Conservation (phyloP, 2,329 filamentous ascomycete species). For the Trichoderma cornu-damae region DNA sequence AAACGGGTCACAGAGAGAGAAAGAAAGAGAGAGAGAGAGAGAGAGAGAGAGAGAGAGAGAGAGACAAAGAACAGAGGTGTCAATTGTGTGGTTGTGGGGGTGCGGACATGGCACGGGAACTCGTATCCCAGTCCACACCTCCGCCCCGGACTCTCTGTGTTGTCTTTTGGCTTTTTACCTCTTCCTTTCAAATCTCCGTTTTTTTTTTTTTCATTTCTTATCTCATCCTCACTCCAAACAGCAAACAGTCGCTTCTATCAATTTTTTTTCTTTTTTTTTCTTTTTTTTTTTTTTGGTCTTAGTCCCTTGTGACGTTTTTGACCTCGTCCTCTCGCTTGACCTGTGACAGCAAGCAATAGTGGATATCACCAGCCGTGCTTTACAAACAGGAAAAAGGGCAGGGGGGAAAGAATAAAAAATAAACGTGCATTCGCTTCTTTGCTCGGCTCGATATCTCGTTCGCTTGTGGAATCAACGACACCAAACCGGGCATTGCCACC, state of each 20-base stretch:
- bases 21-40: background rate
- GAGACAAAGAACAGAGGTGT: background rate
- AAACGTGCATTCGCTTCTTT: slow-evolving; percentile 3
- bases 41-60: background rate
- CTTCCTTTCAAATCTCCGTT: background rate
- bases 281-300: background rate
- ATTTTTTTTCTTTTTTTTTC: background rate
- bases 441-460: slow-evolving; percentile 1
- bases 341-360: background rate
- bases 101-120: no score
- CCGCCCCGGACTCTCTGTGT: background rate
- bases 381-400: no score
- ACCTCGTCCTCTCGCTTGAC: slow-evolving; percentile 9
- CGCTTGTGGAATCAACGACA: slow-evolving; percentile 2
- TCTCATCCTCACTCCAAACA: background rate
- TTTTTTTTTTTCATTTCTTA: background rate
- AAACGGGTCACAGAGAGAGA: background rate
- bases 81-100: background rate
- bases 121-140: slow-evolving; percentile 8
- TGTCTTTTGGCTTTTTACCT: background rate
- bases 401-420: no score
- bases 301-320: background rate
- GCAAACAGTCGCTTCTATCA: background rate
- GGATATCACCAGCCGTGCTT: background rate
- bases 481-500: slow-evolving; percentile 1